phyloP scores from a whole-genome alignment of 2,329 filamentous ascomycete genomes.

The Penicillium sp. region DNA sequence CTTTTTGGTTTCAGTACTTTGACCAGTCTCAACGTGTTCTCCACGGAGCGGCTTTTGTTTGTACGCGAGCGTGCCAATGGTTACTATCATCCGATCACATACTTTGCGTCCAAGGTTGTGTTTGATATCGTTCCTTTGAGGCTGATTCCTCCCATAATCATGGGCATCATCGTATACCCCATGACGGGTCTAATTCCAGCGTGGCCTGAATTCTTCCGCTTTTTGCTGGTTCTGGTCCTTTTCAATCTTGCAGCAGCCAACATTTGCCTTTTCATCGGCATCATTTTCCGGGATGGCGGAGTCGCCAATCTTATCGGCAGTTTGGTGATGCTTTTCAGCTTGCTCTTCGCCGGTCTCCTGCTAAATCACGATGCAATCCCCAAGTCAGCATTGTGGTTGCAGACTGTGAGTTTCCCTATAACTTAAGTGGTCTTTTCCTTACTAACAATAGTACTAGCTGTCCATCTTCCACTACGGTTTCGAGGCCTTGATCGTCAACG shows the following conservation, averaged over 20 bases:
- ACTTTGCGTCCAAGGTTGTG: slow-evolving; percentile 94
- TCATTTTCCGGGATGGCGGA: slow-evolving; percentile 84
- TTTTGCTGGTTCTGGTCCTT: slow-evolving; percentile 84
- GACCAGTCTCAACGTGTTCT: slow-evolving; percentile 90
- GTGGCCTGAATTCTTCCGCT: slow-evolving; percentile 80
- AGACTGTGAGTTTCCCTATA: slow-evolving; percentile 57
- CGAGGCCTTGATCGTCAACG: slow-evolving; percentile 94
- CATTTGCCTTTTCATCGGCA: slow-evolving; percentile 94
- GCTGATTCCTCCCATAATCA: slow-evolving; percentile 88
- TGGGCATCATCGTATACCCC: slow-evolving; percentile 93
- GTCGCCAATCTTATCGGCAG: slow-evolving; percentile 93
- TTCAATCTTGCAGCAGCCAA: slow-evolving; percentile 94
- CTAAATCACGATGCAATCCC: slow-evolving; percentile 95
- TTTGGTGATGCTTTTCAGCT: slow-evolving; percentile 93
- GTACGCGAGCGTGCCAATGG: slow-evolving; percentile 92
- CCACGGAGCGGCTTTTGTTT: slow-evolving; percentile 84
- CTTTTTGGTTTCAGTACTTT: slow-evolving; percentile 96
- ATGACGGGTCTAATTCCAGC: slow-evolving; percentile 92
- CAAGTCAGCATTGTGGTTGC: slow-evolving; percentile 78
- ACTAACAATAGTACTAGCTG: slow-evolving; percentile 50
- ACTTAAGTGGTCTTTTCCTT: not conserved
- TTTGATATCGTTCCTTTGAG: slow-evolving; percentile 96
- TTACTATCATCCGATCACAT: slow-evolving; percentile 90
- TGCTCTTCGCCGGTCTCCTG: slow-evolving; percentile 89
- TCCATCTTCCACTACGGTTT: slow-evolving; percentile 99